phyloP scores from a whole-genome alignment of 495 filamentous ascomycete genomes.

The Eremomyces bilateralis region DNA sequence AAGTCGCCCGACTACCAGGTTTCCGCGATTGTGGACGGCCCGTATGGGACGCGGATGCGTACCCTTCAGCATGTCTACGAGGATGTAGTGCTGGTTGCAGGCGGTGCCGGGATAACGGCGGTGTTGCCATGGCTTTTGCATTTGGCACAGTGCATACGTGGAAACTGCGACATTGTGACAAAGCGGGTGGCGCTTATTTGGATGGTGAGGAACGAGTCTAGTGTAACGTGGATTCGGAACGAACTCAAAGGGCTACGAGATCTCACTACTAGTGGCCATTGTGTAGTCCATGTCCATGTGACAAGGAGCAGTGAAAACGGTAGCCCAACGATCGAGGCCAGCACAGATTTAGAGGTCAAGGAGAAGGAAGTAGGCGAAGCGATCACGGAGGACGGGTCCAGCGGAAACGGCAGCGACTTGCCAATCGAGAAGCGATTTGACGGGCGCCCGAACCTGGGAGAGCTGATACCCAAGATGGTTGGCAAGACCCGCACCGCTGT shows the following conservation, averaged over 20 bases:
- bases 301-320: too few relatives aligned
- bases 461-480: not conserved
- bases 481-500: slow-evolving; percentile 1
- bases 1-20: not conserved
- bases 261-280: not conserved
- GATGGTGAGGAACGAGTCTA: slow-evolving; percentile 1
- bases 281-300: slow-evolving; percentile 1
- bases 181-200: slow-evolving; percentile 2
- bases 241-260: slow-evolving; percentile 1
- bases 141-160: too few relatives aligned
- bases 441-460: not conserved
- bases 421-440: not conserved
- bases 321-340: too few relatives aligned
- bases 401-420: not conserved
- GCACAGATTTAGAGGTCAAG: not conserved
- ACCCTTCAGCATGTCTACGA: slow-evolving; percentile 6
- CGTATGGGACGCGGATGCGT: slow-evolving; percentile 8
- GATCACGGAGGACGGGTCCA: slow-evolving; percentile 1
- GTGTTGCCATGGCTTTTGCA: slow-evolving; percentile 8
- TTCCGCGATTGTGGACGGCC: slow-evolving; percentile 10
- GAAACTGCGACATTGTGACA: not conserved
- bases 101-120: slow-evolving; percentile 12
- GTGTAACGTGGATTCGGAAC: not conserved
- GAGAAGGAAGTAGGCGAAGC: not conserved
- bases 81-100: slow-evolving; percentile 10